Evolutionary conservation across 1,284 basidiomycete genomes (phyloP).

Genomic region (Termitomyces sp.): DNA sequence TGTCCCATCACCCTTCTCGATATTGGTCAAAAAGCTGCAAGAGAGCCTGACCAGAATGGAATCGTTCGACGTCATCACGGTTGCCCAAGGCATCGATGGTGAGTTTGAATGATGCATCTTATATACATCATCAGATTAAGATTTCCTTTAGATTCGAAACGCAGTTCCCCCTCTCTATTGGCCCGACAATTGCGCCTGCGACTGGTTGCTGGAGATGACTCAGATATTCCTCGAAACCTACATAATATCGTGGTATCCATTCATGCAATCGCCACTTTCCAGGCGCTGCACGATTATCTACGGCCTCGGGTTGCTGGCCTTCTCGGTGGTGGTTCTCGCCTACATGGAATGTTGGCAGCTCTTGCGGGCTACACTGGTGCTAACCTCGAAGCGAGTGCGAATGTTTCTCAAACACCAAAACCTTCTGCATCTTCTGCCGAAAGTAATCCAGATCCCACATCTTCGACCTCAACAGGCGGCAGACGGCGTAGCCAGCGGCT

Average conservation of each 20-base stretch:
- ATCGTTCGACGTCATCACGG: slow-evolving; percentile 89
- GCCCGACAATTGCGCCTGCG: slow-evolving; percentile 87
- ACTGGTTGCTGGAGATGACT: slow-evolving; percentile 81
- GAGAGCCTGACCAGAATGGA: slow-evolving; percentile 92
- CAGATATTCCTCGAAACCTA: slow-evolving; percentile 80
- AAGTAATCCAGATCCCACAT: slow-evolving; percentile 23
- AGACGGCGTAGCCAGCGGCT: slow-evolving; percentile 81
- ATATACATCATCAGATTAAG: slow-evolving; percentile 2
- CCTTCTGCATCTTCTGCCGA: slow-evolving; percentile 28
- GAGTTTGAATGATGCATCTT: slow-evolving; percentile 20
- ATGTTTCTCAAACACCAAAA: slow-evolving; percentile 28
- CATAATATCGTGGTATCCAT: slow-evolving; percentile 92
- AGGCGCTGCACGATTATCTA: slow-evolving; percentile 91
- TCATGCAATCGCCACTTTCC: slow-evolving; percentile 94
- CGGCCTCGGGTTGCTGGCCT: slow-evolving; percentile 84
- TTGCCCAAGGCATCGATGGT: slow-evolving; percentile 76
- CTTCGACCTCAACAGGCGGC: slow-evolving; percentile 32
- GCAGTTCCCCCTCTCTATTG: slow-evolving; percentile 79
- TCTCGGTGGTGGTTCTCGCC: slow-evolving; percentile 57
- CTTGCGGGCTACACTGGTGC: slow-evolving; percentile 63
- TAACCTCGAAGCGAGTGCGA: slow-evolving; percentile 20
- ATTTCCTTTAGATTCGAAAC: slow-evolving; percentile 64
- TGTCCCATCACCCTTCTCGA: slow-evolving; percentile 61
- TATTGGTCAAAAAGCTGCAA: slow-evolving; percentile 92
- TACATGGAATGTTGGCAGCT: slow-evolving; percentile 89